Evolutionary conservation across 1,284 basidiomycete species (phyloP).

Genomic region (Thecaphora frezii): DNA sequence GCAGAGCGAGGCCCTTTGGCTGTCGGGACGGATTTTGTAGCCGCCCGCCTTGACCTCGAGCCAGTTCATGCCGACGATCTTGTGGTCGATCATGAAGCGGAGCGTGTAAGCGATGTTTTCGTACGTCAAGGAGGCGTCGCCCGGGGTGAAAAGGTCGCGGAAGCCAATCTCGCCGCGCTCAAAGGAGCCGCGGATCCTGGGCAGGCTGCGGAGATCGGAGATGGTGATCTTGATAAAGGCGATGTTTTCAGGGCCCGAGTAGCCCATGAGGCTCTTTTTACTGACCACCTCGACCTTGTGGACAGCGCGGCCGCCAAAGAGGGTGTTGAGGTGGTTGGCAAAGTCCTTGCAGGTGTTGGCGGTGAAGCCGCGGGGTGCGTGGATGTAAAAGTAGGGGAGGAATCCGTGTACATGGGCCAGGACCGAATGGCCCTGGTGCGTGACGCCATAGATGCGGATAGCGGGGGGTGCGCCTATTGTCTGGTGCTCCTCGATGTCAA

Average conservation of each 20-base stretch:
- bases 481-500: slow-evolving; percentile 56
- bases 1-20: slow-evolving; percentile 42
- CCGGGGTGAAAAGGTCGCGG: slow-evolving; percentile 51
- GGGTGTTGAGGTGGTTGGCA: slow-evolving; percentile 52
- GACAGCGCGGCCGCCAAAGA: slow-evolving; percentile 42
- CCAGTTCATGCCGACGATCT: slow-evolving; percentile 60
- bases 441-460: slow-evolving; percentile 58
- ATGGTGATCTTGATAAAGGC: slow-evolving; percentile 55
- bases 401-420: slow-evolving; percentile 57
- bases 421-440: slow-evolving; percentile 50
- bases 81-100: slow-evolving; percentile 58
- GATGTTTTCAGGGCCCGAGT: slow-evolving; percentile 49
- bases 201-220: slow-evolving; percentile 45
- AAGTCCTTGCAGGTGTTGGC: slow-evolving; percentile 49
- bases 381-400: slow-evolving; percentile 56
- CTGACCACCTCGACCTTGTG: slow-evolving; percentile 37
- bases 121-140: slow-evolving; percentile 50
- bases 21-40: slow-evolving; percentile 47
- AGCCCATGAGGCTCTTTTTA: slow-evolving; percentile 56
- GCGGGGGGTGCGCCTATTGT: slow-evolving; percentile 38
- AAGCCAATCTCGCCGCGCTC: slow-evolving; percentile 56
- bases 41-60: slow-evolving; percentile 44
- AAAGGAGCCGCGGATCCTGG: slow-evolving; percentile 49
- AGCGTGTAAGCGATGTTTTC: slow-evolving; percentile 57
- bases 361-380: slow-evolving; percentile 53